These are phyloP conservation scores for Candida odintsovae DNA, from an alignment of 805 yeast species.

Conservation along the genomic window DNA sequence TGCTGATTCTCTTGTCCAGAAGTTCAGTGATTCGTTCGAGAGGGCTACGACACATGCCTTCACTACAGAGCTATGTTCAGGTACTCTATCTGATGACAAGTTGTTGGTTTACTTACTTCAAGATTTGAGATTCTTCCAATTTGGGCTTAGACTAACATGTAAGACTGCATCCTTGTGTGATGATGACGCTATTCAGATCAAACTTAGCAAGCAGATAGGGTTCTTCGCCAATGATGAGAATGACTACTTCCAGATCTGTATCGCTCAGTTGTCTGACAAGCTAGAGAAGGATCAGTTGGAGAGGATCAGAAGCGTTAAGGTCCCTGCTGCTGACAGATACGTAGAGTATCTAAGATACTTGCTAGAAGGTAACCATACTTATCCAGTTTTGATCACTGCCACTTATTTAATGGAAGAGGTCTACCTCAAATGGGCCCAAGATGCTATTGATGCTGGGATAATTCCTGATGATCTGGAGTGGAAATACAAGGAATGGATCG, in stretches of 20 bases:
- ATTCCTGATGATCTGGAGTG: conserved; percentile 31
- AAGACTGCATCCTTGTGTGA: conserved; percentile 40
- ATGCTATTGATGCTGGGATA: conserved; percentile 25
- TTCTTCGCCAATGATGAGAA: conserved; percentile 44
- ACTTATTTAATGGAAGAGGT: conserved; percentile 44
- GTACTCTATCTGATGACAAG: conserved; percentile 36
- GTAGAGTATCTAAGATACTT: conserved; percentile 29
- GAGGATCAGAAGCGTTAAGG: conserved; percentile 6
- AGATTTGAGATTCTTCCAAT: conserved; percentile 42
- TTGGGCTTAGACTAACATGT: conserved; percentile 37
- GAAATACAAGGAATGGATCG: conserved; percentile 47
- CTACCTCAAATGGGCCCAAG: conserved; percentile 47
- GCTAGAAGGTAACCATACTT: conserved; percentile 25
- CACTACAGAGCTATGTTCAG: conserved; percentile 36
- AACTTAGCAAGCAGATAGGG: conserved; percentile 45
- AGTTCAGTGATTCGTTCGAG: conserved; percentile 3
- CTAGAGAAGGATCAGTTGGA: conserved; percentile 11
- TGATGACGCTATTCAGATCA: conserved; percentile 30
- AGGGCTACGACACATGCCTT: conserved; percentile 12
- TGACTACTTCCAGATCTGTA: conserved; percentile 36
- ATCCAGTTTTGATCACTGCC: conserved; percentile 38
- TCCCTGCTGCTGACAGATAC: conserved; percentile 35
- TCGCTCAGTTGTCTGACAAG: conserved; percentile 21
- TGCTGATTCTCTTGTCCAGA: conserved; percentile 4
- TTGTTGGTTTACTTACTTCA: conserved; percentile 42